Evolutionary conservation across 495 filamentous ascomycete species (phyloP).

Genomic region (Xylaria bambusicola): DNA sequence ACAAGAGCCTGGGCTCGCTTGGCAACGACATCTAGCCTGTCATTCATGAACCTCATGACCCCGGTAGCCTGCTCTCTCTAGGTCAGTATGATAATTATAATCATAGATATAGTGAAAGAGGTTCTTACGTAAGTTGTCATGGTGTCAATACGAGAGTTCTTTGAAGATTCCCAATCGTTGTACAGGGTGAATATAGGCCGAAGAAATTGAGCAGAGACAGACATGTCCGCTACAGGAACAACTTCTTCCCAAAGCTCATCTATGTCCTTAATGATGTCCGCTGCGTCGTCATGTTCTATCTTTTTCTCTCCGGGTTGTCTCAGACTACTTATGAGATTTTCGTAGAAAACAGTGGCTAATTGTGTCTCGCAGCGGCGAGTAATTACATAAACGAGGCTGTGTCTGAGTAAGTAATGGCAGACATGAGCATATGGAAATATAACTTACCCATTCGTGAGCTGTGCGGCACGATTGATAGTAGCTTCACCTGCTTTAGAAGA

Average conservation of each 20-base stretch:
- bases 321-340: conserved; percentile 9
- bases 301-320: not conserved
- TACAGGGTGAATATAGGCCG: conserved; percentile 21
- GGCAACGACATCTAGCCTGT: conserved; percentile 23
- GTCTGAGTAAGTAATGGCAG: conserved; percentile 13
- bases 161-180: conserved; percentile 19
- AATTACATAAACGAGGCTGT: conserved; percentile 30
- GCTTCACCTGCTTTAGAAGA: conserved; percentile 17
- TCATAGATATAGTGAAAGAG: not conserved
- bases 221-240: conserved; percentile 30
- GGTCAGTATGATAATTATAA: not conserved
- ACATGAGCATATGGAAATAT: not conserved
- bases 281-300: conserved; percentile 8
- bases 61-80: conserved; percentile 23
- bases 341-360: conserved; percentile 28
- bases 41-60: conserved; percentile 32
- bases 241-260: conserved; percentile 23
- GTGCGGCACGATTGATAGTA: conserved; percentile 22
- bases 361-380: conserved; percentile 30
- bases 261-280: conserved; percentile 12
- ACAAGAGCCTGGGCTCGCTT: conserved; percentile 24
- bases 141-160: conserved; percentile 16
- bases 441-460: conserved; percentile 29
- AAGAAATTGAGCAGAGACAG: conserved; percentile 31
- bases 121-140: conserved; percentile 27